Percentiles rank a stretch among this genome's conserved stretches.
These are phyloP conservation scores for Tolypocladium capitatum DNA, from an alignment of 2,329 filamentous ascomycete genomes.

Conservation along the genomic window DNA sequence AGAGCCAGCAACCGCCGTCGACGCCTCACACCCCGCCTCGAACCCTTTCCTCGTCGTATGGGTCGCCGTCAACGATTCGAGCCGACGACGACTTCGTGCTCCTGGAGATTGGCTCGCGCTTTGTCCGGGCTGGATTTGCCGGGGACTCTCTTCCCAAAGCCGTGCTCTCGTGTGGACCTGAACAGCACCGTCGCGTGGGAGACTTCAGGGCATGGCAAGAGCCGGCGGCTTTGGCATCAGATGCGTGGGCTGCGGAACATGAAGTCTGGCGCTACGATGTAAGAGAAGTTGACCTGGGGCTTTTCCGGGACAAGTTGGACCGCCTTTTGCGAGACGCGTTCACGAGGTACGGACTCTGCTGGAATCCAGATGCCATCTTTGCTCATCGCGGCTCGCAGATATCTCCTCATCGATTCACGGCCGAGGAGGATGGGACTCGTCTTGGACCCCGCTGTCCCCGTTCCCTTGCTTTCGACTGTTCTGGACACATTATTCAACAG, in stretches of 20 bases:
- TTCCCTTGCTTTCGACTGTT: conserved; percentile 61
- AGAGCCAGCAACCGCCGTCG: conserved; percentile 19
- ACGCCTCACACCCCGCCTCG: conserved; percentile 50
- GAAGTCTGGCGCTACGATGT: conserved; percentile 75
- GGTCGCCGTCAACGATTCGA: conserved; percentile 47
- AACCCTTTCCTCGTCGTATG: conserved; percentile 39
- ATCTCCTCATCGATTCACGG: conserved; percentile 59
- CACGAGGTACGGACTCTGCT: conserved; percentile 43
- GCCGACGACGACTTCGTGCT: conserved; percentile 77
- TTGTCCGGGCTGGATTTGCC: conserved; percentile 71
- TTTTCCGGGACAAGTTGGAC: conserved; percentile 81
- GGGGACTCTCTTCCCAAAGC: conserved; percentile 69
- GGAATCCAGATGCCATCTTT: not conserved
- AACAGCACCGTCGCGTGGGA: conserved; percentile 62
- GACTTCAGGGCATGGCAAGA: conserved; percentile 64
- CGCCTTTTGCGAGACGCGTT: conserved; percentile 69
- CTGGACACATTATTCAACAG: conserved; percentile 68
- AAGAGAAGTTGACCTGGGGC: conserved; percentile 56
- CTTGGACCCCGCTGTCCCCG: conserved; percentile 63
- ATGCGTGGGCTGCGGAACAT: conserved; percentile 47
- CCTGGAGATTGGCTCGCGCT: conserved; percentile 69
- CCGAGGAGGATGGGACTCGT: conserved; percentile 62
- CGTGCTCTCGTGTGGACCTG: conserved; percentile 56
- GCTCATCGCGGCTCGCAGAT: conserved; percentile 25
- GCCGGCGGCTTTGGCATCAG: conserved; percentile 30